Evolutionary conservation across 2,329 filamentous ascomycete species (phyloP).

Genomic region (Xylariaceae sp.): DNA sequence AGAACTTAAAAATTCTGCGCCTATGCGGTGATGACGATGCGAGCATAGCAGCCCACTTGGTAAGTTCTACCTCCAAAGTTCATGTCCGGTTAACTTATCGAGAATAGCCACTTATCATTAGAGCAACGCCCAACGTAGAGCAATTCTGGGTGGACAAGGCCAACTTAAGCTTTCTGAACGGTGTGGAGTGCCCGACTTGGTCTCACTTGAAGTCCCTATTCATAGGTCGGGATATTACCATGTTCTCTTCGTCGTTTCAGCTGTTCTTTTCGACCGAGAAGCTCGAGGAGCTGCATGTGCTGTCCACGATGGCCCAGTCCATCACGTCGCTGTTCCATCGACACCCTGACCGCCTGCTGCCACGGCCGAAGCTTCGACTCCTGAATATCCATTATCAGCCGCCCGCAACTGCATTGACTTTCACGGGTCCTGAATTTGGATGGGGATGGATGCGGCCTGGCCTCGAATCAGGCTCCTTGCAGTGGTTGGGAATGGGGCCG

Average conservation of each 20-base stretch:
- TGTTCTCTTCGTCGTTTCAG: neutral
- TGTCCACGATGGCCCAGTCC: conserved; percentile 2
- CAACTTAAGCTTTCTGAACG: neutral
- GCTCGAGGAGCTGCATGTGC: conserved; percentile 18
- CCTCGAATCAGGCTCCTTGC: conserved; percentile 25
- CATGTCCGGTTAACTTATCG: conserved; percentile 9
- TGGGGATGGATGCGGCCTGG: conserved; percentile 19
- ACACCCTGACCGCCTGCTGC: too few relatives aligned
- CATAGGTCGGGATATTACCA: conserved; percentile 1
- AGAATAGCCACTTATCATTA: conserved; percentile 15
- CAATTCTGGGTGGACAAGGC: conserved; percentile 25
- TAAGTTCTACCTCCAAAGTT: conserved; percentile 12
- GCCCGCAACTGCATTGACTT: too few relatives aligned
- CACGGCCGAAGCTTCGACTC: conserved; percentile 17
- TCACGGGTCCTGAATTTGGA: too few relatives aligned
- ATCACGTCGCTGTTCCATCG: too few relatives aligned
- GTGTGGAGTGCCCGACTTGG: conserved; percentile 14
- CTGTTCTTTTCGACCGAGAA: neutral
- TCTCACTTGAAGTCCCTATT: conserved; percentile 13
- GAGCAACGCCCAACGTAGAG: conserved; percentile 25
- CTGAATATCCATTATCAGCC: too few relatives aligned
- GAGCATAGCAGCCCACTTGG: conserved; percentile 11
- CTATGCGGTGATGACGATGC: neutral
- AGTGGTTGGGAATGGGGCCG: conserved; percentile 23
- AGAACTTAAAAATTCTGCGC: conserved; percentile 22